phyloP scores from a whole-genome alignment of 2,329 filamentous ascomycete genomes.

The Penicillium sp. region DNA sequence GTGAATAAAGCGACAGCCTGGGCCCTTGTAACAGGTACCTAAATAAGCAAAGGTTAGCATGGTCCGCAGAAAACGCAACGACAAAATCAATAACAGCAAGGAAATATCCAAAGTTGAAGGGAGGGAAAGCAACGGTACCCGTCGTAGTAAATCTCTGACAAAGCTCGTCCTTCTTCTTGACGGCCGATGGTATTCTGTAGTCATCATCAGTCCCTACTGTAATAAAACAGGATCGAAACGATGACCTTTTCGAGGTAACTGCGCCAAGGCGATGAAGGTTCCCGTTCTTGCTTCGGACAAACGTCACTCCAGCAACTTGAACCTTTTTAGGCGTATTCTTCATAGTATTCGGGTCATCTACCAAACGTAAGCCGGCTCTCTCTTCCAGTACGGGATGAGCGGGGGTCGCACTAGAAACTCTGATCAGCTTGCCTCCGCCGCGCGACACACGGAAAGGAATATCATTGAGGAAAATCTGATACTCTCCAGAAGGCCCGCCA shows the following conservation, averaged over 20 bases:
- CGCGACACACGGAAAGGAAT: constrained; percentile 75
- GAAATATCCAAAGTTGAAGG: constrained; percentile 24
- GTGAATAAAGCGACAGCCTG: constrained; percentile 79
- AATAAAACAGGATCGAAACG: constrained; percentile 46
- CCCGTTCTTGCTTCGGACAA: constrained; percentile 83
- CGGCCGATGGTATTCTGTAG: constrained; percentile 47
- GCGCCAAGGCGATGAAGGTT: constrained; percentile 81
- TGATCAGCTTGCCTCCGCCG: constrained; percentile 81
- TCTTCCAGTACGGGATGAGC: constrained; percentile 11
- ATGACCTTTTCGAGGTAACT: constrained; percentile 73
- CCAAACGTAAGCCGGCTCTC: constrained; percentile 52
- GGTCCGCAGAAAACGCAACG: constrained; percentile 17
- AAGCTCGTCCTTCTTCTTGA: constrained; percentile 72
- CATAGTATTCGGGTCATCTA: constrained; percentile 63
- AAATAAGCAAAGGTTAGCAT: constrained; percentile 46
- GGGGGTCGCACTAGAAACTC: constrained; percentile 67
- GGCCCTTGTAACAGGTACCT: constrained; percentile 87
- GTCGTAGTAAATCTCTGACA: constrained; percentile 70
- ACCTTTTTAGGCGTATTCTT: constrained; percentile 76
- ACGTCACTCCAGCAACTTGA: constrained; percentile 76
- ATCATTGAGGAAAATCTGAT: constrained; percentile 72
- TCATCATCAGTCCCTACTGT: constrained; percentile 25
- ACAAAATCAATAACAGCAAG: constrained; percentile 19
- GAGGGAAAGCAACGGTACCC: constrained; percentile 53
- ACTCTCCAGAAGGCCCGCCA: constrained; percentile 46